Conservation (phyloP, 352 stramenopile species). For the Blastocystis sp. region DNA sequence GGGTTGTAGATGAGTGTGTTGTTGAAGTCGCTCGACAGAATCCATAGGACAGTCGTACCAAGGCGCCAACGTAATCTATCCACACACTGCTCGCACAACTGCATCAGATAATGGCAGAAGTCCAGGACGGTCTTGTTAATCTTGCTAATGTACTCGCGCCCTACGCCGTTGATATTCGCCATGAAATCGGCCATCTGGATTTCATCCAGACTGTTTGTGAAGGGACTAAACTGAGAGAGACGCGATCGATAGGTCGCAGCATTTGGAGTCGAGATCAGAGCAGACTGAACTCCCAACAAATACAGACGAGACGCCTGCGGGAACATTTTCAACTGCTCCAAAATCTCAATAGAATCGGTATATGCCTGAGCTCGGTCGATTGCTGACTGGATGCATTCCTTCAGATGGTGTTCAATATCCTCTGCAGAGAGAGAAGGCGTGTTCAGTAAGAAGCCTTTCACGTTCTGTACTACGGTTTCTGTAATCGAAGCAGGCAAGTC, state of each 20-base stretch:
- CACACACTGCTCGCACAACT: constrained; percentile 15
- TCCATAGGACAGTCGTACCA: constrained; percentile 48
- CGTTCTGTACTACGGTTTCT: constrained; percentile 34
- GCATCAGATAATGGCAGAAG: constrained; percentile 43
- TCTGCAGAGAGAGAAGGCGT: background rate
- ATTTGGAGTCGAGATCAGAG: constrained; percentile 57
- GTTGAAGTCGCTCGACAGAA: constrained; percentile 57
- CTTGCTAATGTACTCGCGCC: background rate
- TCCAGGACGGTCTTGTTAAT: constrained; percentile 45
- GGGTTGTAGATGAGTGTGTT: constrained; percentile 56
- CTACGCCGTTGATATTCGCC: constrained; percentile 57
- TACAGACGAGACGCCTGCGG: constrained; percentile 58
- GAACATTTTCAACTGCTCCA: constrained; percentile 8
- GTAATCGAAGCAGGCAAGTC: constrained; percentile 46
- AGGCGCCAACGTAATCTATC: constrained; percentile 27
- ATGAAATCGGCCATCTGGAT: constrained; percentile 60
- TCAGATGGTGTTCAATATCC: constrained; percentile 8
- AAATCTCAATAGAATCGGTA: constrained; percentile 44
- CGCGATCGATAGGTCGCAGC: constrained; percentile 27
- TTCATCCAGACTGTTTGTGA: constrained; percentile 43
- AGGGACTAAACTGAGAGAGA: constrained; percentile 39
- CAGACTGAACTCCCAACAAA: constrained; percentile 46
- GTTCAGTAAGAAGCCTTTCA: constrained; percentile 54
- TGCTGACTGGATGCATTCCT: constrained; percentile 23
- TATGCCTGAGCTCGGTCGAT: constrained; percentile 32